These are phyloP conservation scores for Rhynchospora tenuis DNA, from an alignment of 176 grass and related monocot genomes.

Conservation along the genomic window DNA sequence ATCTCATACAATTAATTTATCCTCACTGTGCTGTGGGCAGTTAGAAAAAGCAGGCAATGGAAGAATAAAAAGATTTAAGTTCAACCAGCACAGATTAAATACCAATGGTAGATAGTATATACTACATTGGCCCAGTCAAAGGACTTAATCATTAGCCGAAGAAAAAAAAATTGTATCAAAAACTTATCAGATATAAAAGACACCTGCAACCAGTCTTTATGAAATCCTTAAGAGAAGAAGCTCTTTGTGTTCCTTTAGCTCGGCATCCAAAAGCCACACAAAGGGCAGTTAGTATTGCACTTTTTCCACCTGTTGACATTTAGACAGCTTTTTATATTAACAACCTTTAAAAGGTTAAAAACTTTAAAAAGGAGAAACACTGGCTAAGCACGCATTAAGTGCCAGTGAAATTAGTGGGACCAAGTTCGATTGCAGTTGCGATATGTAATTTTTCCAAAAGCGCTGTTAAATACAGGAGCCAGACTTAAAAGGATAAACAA, in stretches of 20 bases:
- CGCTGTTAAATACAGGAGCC: not conserved
- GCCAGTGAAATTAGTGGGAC: not conserved
- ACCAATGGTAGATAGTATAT: not conserved
- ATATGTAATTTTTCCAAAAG: not conserved
- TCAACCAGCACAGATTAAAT: not conserved
- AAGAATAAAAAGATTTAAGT: not conserved
- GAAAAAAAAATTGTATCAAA: not conserved
- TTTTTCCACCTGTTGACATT: conserved; percentile 56
- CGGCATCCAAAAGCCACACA: conserved; percentile 90
- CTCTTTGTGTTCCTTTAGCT: conserved; percentile 79
- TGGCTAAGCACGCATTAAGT: not conserved
- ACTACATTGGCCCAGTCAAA: not conserved
- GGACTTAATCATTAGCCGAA: not conserved
- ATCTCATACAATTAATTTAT: not conserved
- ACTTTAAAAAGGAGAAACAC: not conserved
- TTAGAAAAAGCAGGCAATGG: not conserved
- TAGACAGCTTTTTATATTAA: not conserved
- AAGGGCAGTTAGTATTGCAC: conserved; percentile 78
- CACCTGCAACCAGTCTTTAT: conserved; percentile 94
- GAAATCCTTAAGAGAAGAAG: conserved; percentile 66
- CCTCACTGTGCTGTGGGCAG: not conserved
- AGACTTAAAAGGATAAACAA: not conserved
- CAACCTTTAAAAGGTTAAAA: not conserved
- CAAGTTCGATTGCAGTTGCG: not conserved
- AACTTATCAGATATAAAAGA: not conserved